phyloP scores from a whole-genome alignment of 805 yeast genomes.

The Ogataea populi-albae region DNA sequence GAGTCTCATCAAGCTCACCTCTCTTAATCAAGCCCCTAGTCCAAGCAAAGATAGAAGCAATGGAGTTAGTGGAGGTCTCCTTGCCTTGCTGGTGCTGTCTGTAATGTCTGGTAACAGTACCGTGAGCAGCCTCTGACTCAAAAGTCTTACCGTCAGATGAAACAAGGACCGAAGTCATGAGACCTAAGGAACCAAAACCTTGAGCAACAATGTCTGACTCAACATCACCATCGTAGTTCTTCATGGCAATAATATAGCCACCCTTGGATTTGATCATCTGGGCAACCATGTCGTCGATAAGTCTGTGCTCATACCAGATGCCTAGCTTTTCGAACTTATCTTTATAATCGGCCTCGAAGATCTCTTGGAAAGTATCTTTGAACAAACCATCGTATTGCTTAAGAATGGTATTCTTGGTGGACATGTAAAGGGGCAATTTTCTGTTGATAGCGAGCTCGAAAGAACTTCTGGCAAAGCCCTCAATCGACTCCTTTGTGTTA shows the following conservation, averaged over 20 bases:
- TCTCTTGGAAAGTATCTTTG: slow-evolving; percentile 72
- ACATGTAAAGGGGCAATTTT: slow-evolving; percentile 60
- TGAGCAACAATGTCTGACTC: slow-evolving; percentile 85
- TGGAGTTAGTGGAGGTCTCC: slow-evolving; percentile 81
- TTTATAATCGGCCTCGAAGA: slow-evolving; percentile 59
- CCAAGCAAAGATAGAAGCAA: slow-evolving; percentile 86
- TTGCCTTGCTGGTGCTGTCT: slow-evolving; percentile 80
- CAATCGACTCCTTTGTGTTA: slow-evolving; percentile 75
- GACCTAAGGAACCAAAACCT: slow-evolving; percentile 80
- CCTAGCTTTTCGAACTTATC: slow-evolving; percentile 55
- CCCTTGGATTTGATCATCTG: slow-evolving; percentile 85
- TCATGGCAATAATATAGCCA: slow-evolving; percentile 76
- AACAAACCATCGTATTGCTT: slow-evolving; percentile 81
- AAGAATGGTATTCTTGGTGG: slow-evolving; percentile 78
- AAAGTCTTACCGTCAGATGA: slow-evolving; percentile 86
- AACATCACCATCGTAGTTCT: slow-evolving; percentile 85
- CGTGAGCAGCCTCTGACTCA: slow-evolving; percentile 85
- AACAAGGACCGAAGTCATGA: slow-evolving; percentile 80
- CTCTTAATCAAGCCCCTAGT: slow-evolving; percentile 80
- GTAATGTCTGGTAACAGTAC: slow-evolving; percentile 83
- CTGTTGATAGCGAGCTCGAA: slow-evolving; percentile 69
- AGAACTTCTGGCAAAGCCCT: slow-evolving; percentile 76
- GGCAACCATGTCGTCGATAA: slow-evolving; percentile 86
- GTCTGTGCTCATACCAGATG: slow-evolving; percentile 74
- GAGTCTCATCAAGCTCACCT: slow-evolving; percentile 72